Conservation (phyloP, 2,329 filamentous ascomycete species). For the Diplocarpon rosae region DNA sequence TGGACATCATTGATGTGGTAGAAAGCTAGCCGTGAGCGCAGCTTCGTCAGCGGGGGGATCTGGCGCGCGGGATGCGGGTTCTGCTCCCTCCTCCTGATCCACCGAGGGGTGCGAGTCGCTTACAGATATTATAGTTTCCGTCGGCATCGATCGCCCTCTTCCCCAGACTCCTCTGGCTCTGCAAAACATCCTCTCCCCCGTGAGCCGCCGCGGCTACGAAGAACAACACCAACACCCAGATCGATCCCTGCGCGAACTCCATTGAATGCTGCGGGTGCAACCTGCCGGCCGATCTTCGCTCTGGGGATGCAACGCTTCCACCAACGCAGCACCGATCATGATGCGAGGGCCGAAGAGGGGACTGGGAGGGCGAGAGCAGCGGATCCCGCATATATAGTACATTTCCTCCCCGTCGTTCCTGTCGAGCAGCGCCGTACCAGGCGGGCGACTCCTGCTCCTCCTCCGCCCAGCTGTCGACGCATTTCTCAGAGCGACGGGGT, state of each 20-base stretch:
- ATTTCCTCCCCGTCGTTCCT: too few relatives aligned
- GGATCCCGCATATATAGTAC: too few relatives aligned
- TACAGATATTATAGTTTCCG: conserved; percentile 42
- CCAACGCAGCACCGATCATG: too few relatives aligned
- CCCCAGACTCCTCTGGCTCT: conserved; percentile 34
- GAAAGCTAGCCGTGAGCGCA: conserved; percentile 35
- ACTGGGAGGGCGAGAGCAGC: too few relatives aligned
- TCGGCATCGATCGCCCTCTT: conserved; percentile 39
- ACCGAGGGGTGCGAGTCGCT: background rate
- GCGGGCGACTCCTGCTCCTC: too few relatives aligned
- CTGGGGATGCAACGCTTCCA: too few relatives aligned
- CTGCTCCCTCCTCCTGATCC: too few relatives aligned
- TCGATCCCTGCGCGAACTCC: background rate
- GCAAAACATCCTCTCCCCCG: conserved; percentile 34
- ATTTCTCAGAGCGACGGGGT: too few relatives aligned
- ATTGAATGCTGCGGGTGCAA: conserved; percentile 1
- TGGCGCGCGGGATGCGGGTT: background rate
- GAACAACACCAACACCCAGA: conserved; percentile 1
- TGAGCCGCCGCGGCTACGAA: background rate
- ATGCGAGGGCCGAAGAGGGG: too few relatives aligned
- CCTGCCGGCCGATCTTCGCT: too few relatives aligned
- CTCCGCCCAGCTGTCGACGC: too few relatives aligned
- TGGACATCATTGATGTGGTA: conserved; percentile 63
- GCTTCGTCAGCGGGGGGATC: background rate
- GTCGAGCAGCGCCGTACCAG: too few relatives aligned